Evolutionary conservation across 305 asterid genomes (phyloP), one percentile per base, ranked within the genome.

Genomic region (Rubia tinctorum): DNA sequence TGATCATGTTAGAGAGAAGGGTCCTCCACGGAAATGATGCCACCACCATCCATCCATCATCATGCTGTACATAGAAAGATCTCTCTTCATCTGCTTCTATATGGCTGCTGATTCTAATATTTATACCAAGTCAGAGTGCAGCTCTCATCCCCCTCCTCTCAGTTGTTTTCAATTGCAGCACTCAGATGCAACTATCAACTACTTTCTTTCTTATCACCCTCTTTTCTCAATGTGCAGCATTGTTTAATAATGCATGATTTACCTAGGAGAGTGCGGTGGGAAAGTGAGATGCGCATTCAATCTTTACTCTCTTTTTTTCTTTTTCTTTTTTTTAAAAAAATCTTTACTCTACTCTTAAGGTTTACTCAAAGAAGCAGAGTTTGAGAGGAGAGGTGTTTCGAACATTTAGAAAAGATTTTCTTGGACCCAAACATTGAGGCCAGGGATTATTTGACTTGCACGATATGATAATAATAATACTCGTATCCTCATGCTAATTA

Each of bases 61-160:
- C 82, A 75, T 78, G 77, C 80, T 87, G 90, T 86, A 87, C 84
- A 87, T 87, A 87, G 71, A 63, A 73, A 68, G 71, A 56, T 71
- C 67, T 78, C 75, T 75, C 71, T 77, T 75, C 78, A 71, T 71
- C 78, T 83, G 71, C 84, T 80, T 67, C 66, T 80, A 65, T 76
- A 55, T 75, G 74, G 85, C 74, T 74, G 82, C 77, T 73, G 76
- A 72, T 72, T 76, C 37, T 70, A 68, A 71, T 34, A 37, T 72
- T 67, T 53, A 64, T 70, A 69, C 65, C 69, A 47, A 66, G 42
- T 74, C 73, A 40, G 68, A 76, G 77, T 75, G 76, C 79, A 71
- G 80, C 77, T 67, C 77, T 72, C 74, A 34, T 51, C 60, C 64
- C 64, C 8, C 79, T 60, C 84, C 81, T 80, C n/a, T 27, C 30